Conservation (phyloP, 2,329 filamentous ascomycete species). For the Microascus cirrosus region DNA sequence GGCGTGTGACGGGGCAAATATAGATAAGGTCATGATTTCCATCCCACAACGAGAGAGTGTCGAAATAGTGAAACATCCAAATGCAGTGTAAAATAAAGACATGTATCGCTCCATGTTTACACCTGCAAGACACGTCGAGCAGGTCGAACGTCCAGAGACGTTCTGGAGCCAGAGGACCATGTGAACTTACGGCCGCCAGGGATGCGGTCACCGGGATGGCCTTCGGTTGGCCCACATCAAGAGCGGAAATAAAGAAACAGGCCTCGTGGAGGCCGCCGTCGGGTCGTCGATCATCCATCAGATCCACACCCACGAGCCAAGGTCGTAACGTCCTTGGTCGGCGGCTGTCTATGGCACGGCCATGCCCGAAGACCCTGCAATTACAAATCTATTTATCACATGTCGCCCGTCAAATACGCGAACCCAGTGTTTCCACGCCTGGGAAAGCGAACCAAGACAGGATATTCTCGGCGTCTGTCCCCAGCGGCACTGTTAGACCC, state of each 20-base stretch:
- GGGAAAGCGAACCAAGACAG: no score
- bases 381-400: background rate
- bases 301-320: background rate
- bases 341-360: background rate
- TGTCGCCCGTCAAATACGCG: no score
- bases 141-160: no score
- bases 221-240: background rate
- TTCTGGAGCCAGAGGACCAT: no score
- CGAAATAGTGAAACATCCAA: no score
- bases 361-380: background rate
- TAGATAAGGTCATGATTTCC: background rate
- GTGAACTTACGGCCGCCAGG: background rate
- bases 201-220: background rate
- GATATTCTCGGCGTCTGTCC: no score
- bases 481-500: no score
- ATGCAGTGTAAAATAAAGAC: background rate
- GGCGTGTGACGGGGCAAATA: background rate
- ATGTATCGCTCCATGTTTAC: background rate
- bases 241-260: background rate
- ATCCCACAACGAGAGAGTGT: background rate
- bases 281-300: conserved; percentile 4
- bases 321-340: background rate
- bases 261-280: background rate
- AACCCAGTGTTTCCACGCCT: background rate
- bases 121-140: no score